These are phyloP conservation scores for Kondoa malvinella DNA, from an alignment of 768 basidiomycete species.

Conservation along the genomic window DNA sequence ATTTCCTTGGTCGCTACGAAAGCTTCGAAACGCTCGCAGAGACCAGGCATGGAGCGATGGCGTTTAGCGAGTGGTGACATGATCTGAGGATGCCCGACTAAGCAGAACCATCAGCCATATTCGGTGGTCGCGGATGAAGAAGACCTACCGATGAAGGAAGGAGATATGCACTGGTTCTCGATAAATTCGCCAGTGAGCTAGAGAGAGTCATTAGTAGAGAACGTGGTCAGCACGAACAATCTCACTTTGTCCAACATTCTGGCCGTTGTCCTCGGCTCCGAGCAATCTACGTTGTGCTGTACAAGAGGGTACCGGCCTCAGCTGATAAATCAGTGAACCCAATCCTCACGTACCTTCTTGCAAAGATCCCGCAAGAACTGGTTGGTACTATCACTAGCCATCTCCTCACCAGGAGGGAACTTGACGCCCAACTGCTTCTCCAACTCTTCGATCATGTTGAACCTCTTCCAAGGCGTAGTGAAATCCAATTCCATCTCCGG, in stretches of 20 bases:
- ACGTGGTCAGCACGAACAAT: background rate
- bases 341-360: slow-evolving; percentile 44
- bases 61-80: slow-evolving; percentile 99
- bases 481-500: slow-evolving; percentile 63
- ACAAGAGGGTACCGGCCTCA: too few relatives aligned
- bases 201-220: background rate
- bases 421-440: slow-evolving; percentile 81
- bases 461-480: slow-evolving; percentile 87
- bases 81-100: slow-evolving; percentile 94
- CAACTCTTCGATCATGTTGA: slow-evolving; percentile 91
- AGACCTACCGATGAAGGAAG: slow-evolving; percentile 70
- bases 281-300: slow-evolving; percentile 89
- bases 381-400: slow-evolving; percentile 76
- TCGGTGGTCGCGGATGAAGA: background rate
- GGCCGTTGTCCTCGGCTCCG: slow-evolving; percentile 85
- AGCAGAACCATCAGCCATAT: background rate
- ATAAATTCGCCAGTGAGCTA: slow-evolving; percentile 96
- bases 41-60: slow-evolving; percentile 87
- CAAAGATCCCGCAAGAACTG: slow-evolving; percentile 70
- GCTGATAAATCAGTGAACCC: background rate
- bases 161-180: slow-evolving; percentile 88
- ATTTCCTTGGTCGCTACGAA: slow-evolving; percentile 98
- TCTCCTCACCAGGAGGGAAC: slow-evolving; percentile 80
- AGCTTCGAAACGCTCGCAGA: slow-evolving; percentile 96
- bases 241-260: slow-evolving; percentile 67